phyloP scores from a whole-genome alignment of 768 basidiomycete species.

The Russula sp. region DNA sequence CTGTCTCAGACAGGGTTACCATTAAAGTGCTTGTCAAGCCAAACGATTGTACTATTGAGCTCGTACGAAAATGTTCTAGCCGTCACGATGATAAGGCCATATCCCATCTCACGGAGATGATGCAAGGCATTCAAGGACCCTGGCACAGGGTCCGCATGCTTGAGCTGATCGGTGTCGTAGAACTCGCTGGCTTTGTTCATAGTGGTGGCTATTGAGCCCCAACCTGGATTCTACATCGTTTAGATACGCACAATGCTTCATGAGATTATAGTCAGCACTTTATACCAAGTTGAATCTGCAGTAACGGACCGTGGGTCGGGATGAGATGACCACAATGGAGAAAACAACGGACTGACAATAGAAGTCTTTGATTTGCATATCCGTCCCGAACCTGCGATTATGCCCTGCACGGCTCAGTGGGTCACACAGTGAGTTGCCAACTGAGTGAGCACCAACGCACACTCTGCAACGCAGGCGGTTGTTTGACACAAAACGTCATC shows the following conservation, averaged over 20 bases:
- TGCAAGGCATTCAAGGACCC: conserved; percentile 23
- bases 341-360: conserved; percentile 21
- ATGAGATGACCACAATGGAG: neutral
- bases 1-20: conserved; percentile 2
- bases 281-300: conserved; percentile 27
- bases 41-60: conserved; percentile 21
- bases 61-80: conserved; percentile 17
- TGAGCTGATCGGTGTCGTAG: conserved; percentile 26
- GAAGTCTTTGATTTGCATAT: conserved; percentile 26
- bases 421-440: neutral
- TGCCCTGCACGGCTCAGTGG: conserved; percentile 19
- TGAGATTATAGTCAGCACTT: conserved; percentile 6
- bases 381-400: conserved; percentile 22
- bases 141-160: conserved; percentile 16
- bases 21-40: conserved; percentile 25
- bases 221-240: conserved; percentile 26
- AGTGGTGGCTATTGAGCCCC: conserved; percentile 26
- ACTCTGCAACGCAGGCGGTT: conserved; percentile 22
- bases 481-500: conserved; percentile 28
- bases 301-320: neutral
- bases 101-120: conserved; percentile 16
- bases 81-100: conserved; percentile 20
- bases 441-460: conserved; percentile 15
- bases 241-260: neutral
- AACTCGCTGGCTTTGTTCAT: conserved; percentile 23